Percentiles rank a stretch among this genome's conserved stretches.
Conservation (phyloP, 805 yeast genomes). For the Diddensiella santjacobensis region DNA sequence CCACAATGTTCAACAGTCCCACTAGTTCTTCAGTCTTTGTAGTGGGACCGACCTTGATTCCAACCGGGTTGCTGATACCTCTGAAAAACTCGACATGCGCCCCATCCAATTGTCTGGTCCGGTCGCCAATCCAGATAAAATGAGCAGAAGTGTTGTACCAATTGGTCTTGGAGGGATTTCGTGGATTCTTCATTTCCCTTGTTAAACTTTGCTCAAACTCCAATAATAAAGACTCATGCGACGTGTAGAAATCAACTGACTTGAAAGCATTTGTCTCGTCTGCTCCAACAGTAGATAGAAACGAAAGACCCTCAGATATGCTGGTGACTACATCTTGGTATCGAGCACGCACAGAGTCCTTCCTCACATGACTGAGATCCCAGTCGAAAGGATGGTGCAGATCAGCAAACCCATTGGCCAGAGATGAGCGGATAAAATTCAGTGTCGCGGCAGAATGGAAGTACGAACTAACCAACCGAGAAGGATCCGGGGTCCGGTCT, state of each 20-base stretch:
- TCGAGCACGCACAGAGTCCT: conserved; percentile 36
- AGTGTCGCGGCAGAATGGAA: conserved; percentile 45
- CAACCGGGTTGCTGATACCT: conserved; percentile 41
- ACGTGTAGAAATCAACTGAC: conserved; percentile 38
- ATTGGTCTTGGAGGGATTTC: not conserved
- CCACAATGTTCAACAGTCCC: conserved; percentile 36
- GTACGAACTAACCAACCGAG: conserved; percentile 39
- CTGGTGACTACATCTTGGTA: conserved; percentile 36
- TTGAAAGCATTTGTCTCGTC: conserved; percentile 24
- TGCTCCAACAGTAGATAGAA: conserved; percentile 41
- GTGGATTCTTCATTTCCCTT: conserved; percentile 28
- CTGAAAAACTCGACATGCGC: conserved; percentile 46
- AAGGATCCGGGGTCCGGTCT: conserved; percentile 41
- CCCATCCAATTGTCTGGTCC: conserved; percentile 42
- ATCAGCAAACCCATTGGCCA: conserved; percentile 40
- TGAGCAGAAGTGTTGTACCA: conserved; percentile 30
- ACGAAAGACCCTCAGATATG: conserved; percentile 36
- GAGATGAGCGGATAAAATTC: conserved; percentile 36
- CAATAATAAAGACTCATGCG: conserved; percentile 41
- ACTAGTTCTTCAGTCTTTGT: conserved; percentile 38
- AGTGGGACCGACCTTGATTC: conserved; percentile 43
- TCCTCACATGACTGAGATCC: conserved; percentile 40
- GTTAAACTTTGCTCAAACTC: conserved; percentile 42
- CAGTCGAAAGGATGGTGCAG: conserved; percentile 39
- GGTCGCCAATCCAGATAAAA: conserved; percentile 34